Percentiles rank a stretch among this genome's conserved stretches.
These are phyloP conservation scores for Prasinococcaceae sp. DNA, from an alignment of 139 green algal species.

Conservation along the genomic window DNA sequence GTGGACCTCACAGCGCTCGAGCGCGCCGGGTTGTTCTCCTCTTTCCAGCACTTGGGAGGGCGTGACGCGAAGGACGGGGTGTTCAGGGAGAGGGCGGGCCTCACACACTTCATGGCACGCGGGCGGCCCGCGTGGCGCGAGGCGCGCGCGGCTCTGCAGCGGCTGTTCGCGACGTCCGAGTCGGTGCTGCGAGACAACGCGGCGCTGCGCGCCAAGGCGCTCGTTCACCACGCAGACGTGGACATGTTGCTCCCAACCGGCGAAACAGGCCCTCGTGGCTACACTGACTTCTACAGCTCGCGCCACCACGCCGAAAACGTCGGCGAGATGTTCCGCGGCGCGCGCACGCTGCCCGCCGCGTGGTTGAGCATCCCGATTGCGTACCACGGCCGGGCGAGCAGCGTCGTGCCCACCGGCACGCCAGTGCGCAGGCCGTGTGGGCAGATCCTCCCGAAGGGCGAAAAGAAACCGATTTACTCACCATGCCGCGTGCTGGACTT, in stretches of 20 bases:
- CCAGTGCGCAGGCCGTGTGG: constrained; percentile 47
- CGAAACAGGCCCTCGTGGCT: constrained; percentile 84
- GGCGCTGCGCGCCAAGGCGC: constrained; percentile 12
- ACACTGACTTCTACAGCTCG: constrained; percentile 91
- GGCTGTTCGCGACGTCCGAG: constrained; percentile 34
- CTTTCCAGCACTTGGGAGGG: not conserved
- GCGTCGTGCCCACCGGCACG: constrained; percentile 68
- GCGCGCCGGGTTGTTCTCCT: constrained; percentile 27
- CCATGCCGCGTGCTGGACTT: constrained; percentile 58
- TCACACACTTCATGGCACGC: constrained; percentile 76
- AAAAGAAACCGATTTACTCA: constrained; percentile 19
- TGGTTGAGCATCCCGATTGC: constrained; percentile 72
- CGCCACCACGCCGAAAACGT: constrained; percentile 71
- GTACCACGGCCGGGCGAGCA: constrained; percentile 81
- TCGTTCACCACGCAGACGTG: constrained; percentile 42
- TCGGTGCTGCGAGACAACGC: constrained; percentile 38
- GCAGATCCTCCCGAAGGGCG: not conserved
- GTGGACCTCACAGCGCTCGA: constrained; percentile 51
- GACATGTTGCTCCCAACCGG: constrained; percentile 54
- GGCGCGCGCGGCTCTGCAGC: constrained; percentile 32
- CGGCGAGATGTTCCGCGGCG: constrained; percentile 64
- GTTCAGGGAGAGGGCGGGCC: constrained; percentile 9
- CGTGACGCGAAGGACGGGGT: constrained; percentile 20
- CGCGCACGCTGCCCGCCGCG: constrained; percentile 19
- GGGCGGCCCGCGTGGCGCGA: constrained; percentile 53